Evolutionary conservation across 2,329 filamentous ascomycete genomes (phyloP), one percentile per base, ranked within the genome.

Genomic region (Beauveria sp.): DNA sequence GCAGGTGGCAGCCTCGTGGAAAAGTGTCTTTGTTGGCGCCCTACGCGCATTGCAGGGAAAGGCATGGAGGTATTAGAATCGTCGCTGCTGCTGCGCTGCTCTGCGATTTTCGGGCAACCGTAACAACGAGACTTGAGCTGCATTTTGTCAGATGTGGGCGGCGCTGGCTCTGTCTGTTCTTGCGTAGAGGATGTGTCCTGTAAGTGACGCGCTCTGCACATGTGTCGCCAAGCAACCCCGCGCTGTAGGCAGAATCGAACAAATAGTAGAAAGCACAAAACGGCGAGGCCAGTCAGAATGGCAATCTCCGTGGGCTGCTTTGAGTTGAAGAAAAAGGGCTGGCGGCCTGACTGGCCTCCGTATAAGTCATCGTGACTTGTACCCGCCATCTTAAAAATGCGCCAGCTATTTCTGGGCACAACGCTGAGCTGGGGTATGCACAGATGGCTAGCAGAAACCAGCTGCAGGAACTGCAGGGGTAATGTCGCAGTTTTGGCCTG

Each of bases 1-100:
- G 80, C 77, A 55, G 75, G 79, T 56, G 76, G 76, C 59, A 73
- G 73, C 50, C 75, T 72, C 53, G 73, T 69, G 63, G 75, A 68
- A 63, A 75, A 62, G 44, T 68, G 67, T 55, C 68, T 67, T 59
- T 68, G 66, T 8, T 41, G 51, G 51, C 58, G 51, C 34, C 28
- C 41, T 22, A 30, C 30, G 51, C 51, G 30, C 28, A 30, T 34
- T 3, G 44, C 24, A 22, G 51, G 6, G 22, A n/a, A 26, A 22
- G 43, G 16, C n/a, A 24, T 30, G 12, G 46, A 26, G 20, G 16
- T 16, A 16, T 34, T 16, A 10, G 46, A 28, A 6, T 55, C 26
- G 43, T 30, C 24, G 37, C 5, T 16, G 41, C 34, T 43, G 34
- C 44, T 24, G 52, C 16, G 34, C 12, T 52, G 46, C 44, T 61